Conservation (phyloP, 805 yeast species). For the Myxozyma melibiosi region DNA sequence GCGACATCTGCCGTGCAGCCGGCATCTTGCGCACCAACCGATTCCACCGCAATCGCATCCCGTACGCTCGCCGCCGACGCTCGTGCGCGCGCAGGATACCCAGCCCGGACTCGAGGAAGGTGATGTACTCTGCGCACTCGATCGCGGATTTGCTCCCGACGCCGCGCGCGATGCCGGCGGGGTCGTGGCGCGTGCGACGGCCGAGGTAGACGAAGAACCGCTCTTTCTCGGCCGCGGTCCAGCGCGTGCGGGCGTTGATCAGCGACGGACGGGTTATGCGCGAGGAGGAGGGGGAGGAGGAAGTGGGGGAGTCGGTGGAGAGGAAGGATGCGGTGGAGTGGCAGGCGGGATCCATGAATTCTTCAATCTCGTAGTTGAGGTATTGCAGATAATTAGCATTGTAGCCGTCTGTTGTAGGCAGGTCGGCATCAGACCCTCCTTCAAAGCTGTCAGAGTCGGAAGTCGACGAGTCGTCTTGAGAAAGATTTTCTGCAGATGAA, state of each 20-base stretch:
- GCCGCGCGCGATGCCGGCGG: constrained; percentile 22
- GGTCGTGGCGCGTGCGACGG: constrained; percentile 28
- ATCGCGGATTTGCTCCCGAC: constrained; percentile 20
- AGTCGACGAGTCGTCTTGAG: background rate
- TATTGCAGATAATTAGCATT: constrained; percentile 16
- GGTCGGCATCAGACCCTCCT: background rate
- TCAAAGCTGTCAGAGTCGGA: constrained; percentile 6
- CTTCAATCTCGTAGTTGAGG: constrained; percentile 23
- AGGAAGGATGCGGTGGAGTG: background rate
- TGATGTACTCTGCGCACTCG: constrained; percentile 27
- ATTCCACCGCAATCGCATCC: constrained; percentile 23
- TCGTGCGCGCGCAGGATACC: constrained; percentile 12
- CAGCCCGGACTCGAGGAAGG: constrained; percentile 15
- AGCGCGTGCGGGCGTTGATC: constrained; percentile 17
- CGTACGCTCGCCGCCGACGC: constrained; percentile 12
- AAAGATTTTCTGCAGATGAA: background rate
- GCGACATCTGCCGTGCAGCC: constrained; percentile 27
- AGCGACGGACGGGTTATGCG: background rate
- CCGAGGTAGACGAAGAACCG: constrained; percentile 21
- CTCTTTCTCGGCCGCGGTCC: constrained; percentile 30
- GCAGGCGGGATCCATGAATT: constrained; percentile 19
- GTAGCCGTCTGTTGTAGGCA: background rate
- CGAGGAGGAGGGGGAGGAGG: background rate
- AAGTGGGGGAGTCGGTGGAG: background rate
- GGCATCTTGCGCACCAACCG: constrained; percentile 21